Evolutionary conservation across 495 filamentous ascomycete species (phyloP), one percentile per base, ranked within the genome.

Genomic region (Pyronema omphalodes): DNA sequence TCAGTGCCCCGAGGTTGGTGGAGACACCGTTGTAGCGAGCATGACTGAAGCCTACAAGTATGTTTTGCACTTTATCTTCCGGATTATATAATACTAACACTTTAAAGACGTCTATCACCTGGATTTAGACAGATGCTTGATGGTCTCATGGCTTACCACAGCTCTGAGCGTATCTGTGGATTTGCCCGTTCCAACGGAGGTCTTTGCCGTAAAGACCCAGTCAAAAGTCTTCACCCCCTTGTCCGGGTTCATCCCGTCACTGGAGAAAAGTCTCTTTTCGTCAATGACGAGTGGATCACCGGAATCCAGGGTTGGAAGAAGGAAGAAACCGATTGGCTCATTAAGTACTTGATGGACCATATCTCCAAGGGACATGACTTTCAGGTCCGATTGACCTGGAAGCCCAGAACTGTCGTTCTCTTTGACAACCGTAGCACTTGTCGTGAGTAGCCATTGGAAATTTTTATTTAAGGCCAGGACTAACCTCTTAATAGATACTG

Each of bases 261-360:
- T 0, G 83, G 88, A 9, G 84, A 93, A 71, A 93, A 93, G 68
- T 84, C 86, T 0, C 68, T 93, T 7, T 93, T 77, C 58, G 79
- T 94, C 44, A 93, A 93, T 63, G 80, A 81, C 7, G 83, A 89
- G 66, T 93, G 85, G 51, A 85, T 87, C 56, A 75, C 87, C 5
- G 83, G 84, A 8, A 73, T 78, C 29, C 50, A 52, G n/a, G 50
- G 50, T 3, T 52, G 50, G 50, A 88, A 86, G 67, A 78, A 80
- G 63, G 82, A 86, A 59, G 86, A 88, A 60, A 82, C 80, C 39
- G 81, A 91, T 51, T 72, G 69, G n/a, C 69, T 89, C 14, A 71
- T 91, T 57, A 88, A 91, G 60, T 94, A 93, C 71, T 71, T 95
- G 9, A 91, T 84, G 70, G 79, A 89, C 66, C 88, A 94, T 63